Percentiles rank a stretch among this genome's conserved stretches.
Evolutionary conservation across 495 filamentous ascomycete species (phyloP).

Genomic region (Xylaria venustula): DNA sequence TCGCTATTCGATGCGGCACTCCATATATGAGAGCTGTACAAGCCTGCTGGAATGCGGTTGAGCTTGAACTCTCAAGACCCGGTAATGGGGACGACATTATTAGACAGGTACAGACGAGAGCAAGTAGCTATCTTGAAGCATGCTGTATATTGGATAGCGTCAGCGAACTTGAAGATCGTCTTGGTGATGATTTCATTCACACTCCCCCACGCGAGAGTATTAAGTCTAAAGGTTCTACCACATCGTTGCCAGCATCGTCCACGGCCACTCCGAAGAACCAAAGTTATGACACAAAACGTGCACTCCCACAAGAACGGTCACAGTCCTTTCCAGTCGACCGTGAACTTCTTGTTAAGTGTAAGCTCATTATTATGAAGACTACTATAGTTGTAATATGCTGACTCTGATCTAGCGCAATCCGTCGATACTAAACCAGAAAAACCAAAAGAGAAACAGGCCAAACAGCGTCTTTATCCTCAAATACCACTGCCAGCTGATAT

Average conservation of each 20-base stretch:
- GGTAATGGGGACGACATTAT: conserved; percentile 41
- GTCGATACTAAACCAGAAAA: conserved; percentile 15
- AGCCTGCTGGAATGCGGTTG: conserved; percentile 73
- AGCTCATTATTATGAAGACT: neutral
- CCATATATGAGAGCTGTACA: conserved; percentile 81
- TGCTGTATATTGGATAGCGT: conserved; percentile 52
- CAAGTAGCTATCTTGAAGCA: conserved; percentile 46
- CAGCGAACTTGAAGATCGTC: conserved; percentile 45
- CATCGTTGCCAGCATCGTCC: neutral
- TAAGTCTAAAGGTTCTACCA: conserved; percentile 1
- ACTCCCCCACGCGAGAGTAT: conserved; percentile 9
- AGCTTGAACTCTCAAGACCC: conserved; percentile 55
- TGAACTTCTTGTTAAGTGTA: neutral
- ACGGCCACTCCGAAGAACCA: neutral
- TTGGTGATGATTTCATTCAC: conserved; percentile 36
- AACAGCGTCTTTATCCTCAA: conserved; percentile 50
- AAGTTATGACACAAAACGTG: conserved; percentile 4
- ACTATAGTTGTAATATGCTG: neutral
- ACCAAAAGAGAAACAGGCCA: conserved; percentile 27
- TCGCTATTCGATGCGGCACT: conserved; percentile 70
- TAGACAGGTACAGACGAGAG: conserved; percentile 39
- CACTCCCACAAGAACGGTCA: neutral
- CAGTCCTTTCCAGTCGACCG: neutral
- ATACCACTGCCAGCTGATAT: conserved; percentile 57
- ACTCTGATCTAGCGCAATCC: neutral